Percentiles rank a stretch among this genome's conserved stretches.
These are phyloP conservation scores for Cladosporium sp. DNA, from an alignment of 2,329 filamentous ascomycete species.

Conservation along the genomic window DNA sequence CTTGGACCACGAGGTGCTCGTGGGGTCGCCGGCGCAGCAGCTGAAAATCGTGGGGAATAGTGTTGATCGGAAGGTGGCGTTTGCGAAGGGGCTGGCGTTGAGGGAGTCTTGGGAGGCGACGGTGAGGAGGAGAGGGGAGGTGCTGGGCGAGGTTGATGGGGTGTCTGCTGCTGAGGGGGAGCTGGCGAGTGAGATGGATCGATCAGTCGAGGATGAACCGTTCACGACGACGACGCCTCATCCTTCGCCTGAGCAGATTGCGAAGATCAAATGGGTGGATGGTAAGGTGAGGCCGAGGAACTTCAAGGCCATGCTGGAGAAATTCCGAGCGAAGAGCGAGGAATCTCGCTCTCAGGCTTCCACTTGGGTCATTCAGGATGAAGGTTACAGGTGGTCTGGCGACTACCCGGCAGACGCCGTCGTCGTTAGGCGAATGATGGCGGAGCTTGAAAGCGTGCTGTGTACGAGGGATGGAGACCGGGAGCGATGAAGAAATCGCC, in stretches of 20 bases:
- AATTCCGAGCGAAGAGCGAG: neutral
- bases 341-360: neutral
- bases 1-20: conserved; percentile 61
- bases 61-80: conserved; percentile 61
- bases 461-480: too few relatives aligned
- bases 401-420: neutral
- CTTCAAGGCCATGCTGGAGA: neutral
- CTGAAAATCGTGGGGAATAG: conserved; percentile 69
- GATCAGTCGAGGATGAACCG: neutral
- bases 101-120: conserved; percentile 48
- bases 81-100: conserved; percentile 59
- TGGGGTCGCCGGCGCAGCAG: conserved; percentile 52
- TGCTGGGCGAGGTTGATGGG: neutral
- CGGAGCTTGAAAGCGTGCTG: neutral
- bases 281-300: neutral
- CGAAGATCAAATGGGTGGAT: neutral
- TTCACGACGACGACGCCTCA: neutral
- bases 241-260: neutral
- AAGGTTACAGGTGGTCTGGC: neutral
- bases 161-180: neutral
- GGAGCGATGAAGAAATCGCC: too few relatives aligned
- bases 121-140: neutral
- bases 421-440: neutral
- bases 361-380: neutral
- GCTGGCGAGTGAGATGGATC: neutral